These are phyloP conservation scores for Albizia julibrissin DNA, from an alignment of 306 rosid genomes.

Conservation along the genomic window DNA sequence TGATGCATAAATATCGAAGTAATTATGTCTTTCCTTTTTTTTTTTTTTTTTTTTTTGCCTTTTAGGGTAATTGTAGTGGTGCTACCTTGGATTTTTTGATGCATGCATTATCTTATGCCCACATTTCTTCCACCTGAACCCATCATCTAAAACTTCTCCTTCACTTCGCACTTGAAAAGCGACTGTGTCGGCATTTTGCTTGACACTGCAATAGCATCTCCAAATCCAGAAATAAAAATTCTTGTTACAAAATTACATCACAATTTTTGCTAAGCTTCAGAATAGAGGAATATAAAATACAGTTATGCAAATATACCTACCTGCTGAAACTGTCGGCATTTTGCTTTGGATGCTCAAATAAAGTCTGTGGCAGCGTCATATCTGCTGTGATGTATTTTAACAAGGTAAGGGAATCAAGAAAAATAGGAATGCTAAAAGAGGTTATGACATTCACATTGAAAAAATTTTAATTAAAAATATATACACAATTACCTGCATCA, in stretches of 20 bases:
- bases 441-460: not conserved
- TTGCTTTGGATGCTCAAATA: no score
- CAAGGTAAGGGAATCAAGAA: no score
- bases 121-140: not conserved
- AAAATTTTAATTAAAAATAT: not conserved
- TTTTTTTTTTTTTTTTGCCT: not conserved
- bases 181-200: no score
- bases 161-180: no score
- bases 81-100: not conserved
- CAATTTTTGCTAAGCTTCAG: not conserved
- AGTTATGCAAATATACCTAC: no score
- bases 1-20: not conserved
- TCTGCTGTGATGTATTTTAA: no score
- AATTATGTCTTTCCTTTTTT: not conserved
- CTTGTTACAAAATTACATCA: not conserved
- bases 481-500: not conserved
- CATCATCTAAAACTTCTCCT: not conserved
- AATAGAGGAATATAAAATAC: no score
- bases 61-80: not conserved
- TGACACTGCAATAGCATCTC: no score
- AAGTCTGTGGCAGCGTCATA: no score
- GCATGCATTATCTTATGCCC: not conserved
- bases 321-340: no score
- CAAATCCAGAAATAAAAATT: not conserved
- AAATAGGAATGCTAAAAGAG: not conserved